phyloP scores from a whole-genome alignment of 495 filamentous ascomycete species.

The Aspergillus hancockii region DNA sequence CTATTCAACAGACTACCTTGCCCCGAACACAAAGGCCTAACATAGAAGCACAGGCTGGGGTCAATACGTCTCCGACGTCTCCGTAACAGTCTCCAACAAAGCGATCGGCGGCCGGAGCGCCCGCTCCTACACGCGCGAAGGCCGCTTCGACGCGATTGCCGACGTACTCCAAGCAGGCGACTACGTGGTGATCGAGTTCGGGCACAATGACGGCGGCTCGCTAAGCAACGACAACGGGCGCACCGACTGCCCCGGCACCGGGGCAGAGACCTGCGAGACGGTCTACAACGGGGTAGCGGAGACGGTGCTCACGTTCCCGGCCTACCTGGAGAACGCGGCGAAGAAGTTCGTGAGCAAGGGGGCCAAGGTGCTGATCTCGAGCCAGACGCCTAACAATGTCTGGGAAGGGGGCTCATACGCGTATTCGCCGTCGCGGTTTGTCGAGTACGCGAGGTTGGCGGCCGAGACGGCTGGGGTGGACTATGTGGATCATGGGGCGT shows the following conservation, averaged over 20 bases:
- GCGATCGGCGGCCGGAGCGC: constrained; percentile 61
- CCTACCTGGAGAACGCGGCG: constrained; percentile 58
- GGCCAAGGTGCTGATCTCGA: constrained; percentile 61
- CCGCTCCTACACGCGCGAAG: constrained; percentile 60
- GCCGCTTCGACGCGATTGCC: constrained; percentile 58
- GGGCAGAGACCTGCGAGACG: constrained; percentile 55
- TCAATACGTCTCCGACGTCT: constrained; percentile 51
- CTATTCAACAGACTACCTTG: not conserved
- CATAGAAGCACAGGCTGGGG: constrained; percentile 54
- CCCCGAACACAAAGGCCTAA: constrained; percentile 6
- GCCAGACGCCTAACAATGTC: constrained; percentile 63
- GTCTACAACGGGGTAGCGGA: constrained; percentile 52
- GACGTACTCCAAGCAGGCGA: constrained; percentile 49
- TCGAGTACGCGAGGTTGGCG: constrained; percentile 55
- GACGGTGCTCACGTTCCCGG: constrained; percentile 58
- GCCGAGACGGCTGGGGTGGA: constrained; percentile 44
- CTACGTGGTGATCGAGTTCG: constrained; percentile 63
- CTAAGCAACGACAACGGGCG: constrained; percentile 61
- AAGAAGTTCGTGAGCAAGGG: constrained; percentile 56
- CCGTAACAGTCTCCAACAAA: constrained; percentile 53
- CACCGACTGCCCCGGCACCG: constrained; percentile 56
- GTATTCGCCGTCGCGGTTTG: constrained; percentile 51
- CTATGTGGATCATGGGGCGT: constrained; percentile 64
- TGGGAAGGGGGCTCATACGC: constrained; percentile 58
- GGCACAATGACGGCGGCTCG: constrained; percentile 66